Conservation (phyloP, 2,329 filamentous ascomycete genomes). For the Paraconiothyrium sp. region DNA sequence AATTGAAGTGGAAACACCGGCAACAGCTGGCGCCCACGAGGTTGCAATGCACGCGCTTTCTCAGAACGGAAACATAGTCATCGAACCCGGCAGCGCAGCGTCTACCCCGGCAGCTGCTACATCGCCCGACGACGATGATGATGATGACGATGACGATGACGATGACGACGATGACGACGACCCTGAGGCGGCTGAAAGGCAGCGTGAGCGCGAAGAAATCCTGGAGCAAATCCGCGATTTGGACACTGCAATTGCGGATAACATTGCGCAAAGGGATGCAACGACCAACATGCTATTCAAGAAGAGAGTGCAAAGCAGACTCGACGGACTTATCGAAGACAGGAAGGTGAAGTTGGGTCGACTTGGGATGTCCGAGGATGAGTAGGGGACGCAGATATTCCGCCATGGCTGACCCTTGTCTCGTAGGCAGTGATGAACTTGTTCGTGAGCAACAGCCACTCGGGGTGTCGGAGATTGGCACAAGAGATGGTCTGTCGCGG, state of each 20-base stretch:
- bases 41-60: constrained; percentile 50
- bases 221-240: constrained; percentile 65
- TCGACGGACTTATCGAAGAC: constrained; percentile 57
- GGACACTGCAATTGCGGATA: constrained; percentile 59
- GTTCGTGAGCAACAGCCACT: not conserved
- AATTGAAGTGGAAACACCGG: constrained; percentile 45
- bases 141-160: constrained; percentile 59
- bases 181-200: constrained; percentile 61
- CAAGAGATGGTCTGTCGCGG: not conserved
- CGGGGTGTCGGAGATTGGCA: not conserved
- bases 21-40: constrained; percentile 40
- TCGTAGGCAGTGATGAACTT: not conserved
- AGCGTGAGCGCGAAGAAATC: constrained; percentile 58
- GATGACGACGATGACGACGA: constrained; percentile 57
- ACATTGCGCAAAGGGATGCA: constrained; percentile 54
- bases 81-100: constrained; percentile 42
- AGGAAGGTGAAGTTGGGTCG: constrained; percentile 65
- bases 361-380: constrained; percentile 40
- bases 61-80: constrained; percentile 36
- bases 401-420: not conserved
- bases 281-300: constrained; percentile 60
- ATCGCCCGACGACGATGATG: constrained; percentile 52
- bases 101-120: constrained; percentile 45
- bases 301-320: constrained; percentile 58
- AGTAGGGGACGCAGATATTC: constrained; percentile 14